Evolutionary conservation across 805 yeast species (phyloP).

Genomic region (Saccharomycopsis microspora): DNA sequence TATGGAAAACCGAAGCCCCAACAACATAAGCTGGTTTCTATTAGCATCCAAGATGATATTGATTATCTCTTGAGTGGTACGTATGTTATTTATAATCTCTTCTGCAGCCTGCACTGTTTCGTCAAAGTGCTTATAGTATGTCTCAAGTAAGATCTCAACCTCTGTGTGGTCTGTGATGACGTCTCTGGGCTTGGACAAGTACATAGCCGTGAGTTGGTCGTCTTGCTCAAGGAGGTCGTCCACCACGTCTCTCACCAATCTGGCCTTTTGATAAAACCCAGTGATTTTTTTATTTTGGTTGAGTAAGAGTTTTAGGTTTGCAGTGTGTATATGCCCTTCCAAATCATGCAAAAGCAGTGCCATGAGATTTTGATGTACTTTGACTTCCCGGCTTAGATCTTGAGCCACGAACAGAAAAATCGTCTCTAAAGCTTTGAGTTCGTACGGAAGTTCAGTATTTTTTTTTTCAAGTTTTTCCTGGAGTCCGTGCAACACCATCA

Average conservation of each 20-base stretch:
- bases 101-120: constrained; percentile 90
- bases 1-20: constrained; percentile 72
- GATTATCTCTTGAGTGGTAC: constrained; percentile 86
- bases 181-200: constrained; percentile 28
- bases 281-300: constrained; percentile 62
- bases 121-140: constrained; percentile 85
- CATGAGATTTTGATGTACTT: constrained; percentile 44
- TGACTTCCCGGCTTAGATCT: constrained; percentile 64
- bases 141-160: constrained; percentile 76
- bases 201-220: constrained; percentile 75
- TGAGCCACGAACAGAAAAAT: constrained; percentile 75
- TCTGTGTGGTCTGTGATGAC: constrained; percentile 43
- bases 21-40: constrained; percentile 80
- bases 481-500: constrained; percentile 69
- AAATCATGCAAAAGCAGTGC: constrained; percentile 55
- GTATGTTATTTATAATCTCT: constrained; percentile 69
- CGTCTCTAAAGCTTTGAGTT: constrained; percentile 74
- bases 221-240: constrained; percentile 81
- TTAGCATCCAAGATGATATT: constrained; percentile 86
- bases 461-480: constrained; percentile 53
- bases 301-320: constrained; percentile 58
- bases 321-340: constrained; percentile 73
- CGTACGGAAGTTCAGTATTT: constrained; percentile 34
- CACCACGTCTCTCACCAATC: constrained; percentile 66
- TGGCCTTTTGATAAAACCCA: constrained; percentile 62